phyloP scores from a whole-genome alignment of 352 stramenopile species.

The Pythium rishiriense region DNA sequence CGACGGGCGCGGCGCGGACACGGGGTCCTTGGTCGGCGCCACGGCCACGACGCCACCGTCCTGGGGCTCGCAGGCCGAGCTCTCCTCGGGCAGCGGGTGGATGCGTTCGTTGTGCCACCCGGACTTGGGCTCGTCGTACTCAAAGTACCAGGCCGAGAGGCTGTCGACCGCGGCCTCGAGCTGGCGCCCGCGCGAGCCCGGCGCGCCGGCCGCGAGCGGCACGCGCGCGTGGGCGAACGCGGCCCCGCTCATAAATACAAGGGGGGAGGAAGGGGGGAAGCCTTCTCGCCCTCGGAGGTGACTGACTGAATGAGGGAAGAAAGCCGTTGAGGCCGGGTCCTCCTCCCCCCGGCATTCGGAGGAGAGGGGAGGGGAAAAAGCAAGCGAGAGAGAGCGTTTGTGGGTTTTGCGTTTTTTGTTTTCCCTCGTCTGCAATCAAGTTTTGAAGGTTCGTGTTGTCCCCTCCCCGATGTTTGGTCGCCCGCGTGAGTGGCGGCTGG shows the following conservation, averaged over 20 bases:
- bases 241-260: constrained; percentile 17
- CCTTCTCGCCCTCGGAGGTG: constrained; percentile 12
- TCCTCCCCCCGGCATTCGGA: no score
- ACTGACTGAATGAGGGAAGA: constrained; percentile 25
- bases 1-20: background rate
- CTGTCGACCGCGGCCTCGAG: constrained; percentile 71
- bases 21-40: background rate
- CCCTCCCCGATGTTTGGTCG: background rate
- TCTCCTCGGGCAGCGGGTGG: constrained; percentile 24
- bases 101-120: constrained; percentile 28
- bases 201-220: background rate
- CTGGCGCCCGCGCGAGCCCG: constrained; percentile 49
- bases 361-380: background rate
- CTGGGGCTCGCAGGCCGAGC: constrained; percentile 2
- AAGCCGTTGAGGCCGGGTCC: constrained; percentile 5
- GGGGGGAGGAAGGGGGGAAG: background rate
- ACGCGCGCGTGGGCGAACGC: constrained; percentile 13
- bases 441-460: background rate
- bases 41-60: background rate
- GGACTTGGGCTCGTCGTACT: constrained; percentile 29
- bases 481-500: background rate
- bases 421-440: constrained; percentile 14
- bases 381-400: background rate
- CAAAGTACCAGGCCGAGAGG: constrained; percentile 71
- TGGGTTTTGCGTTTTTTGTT: background rate